These are phyloP conservation scores for Pichia sp. DNA, from an alignment of 1,139 yeast genomes.

Conservation along the genomic window DNA sequence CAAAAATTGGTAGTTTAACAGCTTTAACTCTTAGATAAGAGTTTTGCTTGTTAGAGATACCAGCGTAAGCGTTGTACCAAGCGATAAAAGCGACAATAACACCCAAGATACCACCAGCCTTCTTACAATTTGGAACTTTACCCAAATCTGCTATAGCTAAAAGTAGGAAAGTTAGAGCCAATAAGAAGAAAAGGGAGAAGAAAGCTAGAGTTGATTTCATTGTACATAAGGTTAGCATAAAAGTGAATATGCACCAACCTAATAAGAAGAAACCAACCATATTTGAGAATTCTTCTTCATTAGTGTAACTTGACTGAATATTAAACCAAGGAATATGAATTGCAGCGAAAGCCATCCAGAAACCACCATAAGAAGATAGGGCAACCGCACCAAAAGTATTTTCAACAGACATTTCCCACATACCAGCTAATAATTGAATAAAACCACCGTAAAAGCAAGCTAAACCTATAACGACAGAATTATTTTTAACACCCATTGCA, in stretches of 20 bases:
- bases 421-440: constrained; percentile 65
- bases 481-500: constrained; percentile 50
- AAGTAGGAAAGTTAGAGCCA: constrained; percentile 60
- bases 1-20: constrained; percentile 27
- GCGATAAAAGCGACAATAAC: constrained; percentile 72
- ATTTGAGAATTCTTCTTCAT: constrained; percentile 34
- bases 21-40: constrained; percentile 56
- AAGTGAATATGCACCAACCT: constrained; percentile 78
- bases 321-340: constrained; percentile 69
- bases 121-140: constrained; percentile 34
- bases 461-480: constrained; percentile 58
- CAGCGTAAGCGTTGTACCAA: constrained; percentile 91
- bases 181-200: constrained; percentile 56
- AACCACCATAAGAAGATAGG: constrained; percentile 74
- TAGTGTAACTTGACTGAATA: constrained; percentile 43
- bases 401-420: constrained; percentile 69
- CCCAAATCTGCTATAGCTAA: constrained; percentile 55
- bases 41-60: constrained; percentile 68
- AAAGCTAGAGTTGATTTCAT: constrained; percentile 75
- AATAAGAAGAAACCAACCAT: constrained; percentile 70
- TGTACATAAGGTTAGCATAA: constrained; percentile 58
- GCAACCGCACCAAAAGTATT: constrained; percentile 92
- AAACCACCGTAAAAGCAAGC: constrained; percentile 87
- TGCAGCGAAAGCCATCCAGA: constrained; percentile 77
- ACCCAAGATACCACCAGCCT: constrained; percentile 79